A percentile compares a stretch with the other conserved stretches of the same genome.
These are phyloP conservation scores for Pseudoneurospora amorphoporcata DNA, from an alignment of 495 filamentous ascomycete genomes.

Conservation along the genomic window DNA sequence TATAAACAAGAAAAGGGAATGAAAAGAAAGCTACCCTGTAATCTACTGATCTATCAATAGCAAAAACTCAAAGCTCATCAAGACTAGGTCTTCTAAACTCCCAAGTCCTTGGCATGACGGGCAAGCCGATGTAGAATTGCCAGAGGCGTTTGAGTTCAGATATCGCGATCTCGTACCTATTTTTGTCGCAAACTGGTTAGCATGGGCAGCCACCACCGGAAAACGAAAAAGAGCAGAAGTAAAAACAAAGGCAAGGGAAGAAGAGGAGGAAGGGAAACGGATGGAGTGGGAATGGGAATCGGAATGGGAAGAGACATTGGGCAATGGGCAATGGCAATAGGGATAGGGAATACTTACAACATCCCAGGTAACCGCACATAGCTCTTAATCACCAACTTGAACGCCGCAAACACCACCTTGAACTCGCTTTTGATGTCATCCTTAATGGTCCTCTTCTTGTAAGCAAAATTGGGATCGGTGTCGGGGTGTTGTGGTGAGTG, in stretches of 20 bases:
- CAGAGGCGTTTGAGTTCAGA: constrained; percentile 55
- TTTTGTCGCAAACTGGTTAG: constrained; percentile 10
- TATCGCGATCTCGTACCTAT: constrained; percentile 49
- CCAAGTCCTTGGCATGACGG: constrained; percentile 61
- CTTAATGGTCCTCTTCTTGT: constrained; percentile 26
- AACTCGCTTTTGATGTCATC: constrained; percentile 59
- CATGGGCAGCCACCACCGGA: no score
- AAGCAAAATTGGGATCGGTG: not conserved
- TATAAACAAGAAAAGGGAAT: not conserved
- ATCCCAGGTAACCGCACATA: constrained; percentile 61
- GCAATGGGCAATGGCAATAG: no score
- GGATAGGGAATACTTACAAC: constrained; percentile 47
- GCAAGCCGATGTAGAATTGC: constrained; percentile 70
- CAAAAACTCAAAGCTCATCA: constrained; percentile 31
- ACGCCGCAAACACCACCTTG: constrained; percentile 46
- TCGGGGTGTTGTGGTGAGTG: not conserved
- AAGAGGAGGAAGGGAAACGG: not conserved
- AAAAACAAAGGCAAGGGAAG: not conserved
- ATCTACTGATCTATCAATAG: not conserved
- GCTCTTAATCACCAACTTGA: constrained; percentile 52
- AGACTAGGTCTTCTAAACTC: constrained; percentile 41
- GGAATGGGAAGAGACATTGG: no score
- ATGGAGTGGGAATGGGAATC: not conserved
- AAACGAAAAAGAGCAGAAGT: no score
- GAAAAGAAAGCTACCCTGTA: not conserved